Conservation (phyloP, 148 eudicot genomes). For the Selenicereus undatus region DNA sequence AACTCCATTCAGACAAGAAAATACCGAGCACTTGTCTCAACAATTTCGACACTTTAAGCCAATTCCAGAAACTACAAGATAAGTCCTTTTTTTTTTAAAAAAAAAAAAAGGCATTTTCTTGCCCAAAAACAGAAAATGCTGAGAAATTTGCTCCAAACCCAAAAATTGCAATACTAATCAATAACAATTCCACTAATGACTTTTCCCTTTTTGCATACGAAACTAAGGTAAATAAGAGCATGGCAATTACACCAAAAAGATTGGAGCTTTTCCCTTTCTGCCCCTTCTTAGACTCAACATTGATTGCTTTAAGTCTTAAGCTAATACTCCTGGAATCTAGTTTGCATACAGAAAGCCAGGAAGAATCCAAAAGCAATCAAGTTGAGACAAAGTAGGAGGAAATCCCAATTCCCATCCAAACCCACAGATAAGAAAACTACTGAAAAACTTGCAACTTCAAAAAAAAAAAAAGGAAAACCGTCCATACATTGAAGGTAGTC, state of each 20-base stretch:
- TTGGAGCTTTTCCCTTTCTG: background rate
- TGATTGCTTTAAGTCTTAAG: background rate
- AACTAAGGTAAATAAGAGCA: background rate
- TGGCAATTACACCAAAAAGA: slow-evolving; percentile 10
- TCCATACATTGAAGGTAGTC: slow-evolving; percentile 52
- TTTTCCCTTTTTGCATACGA: background rate
- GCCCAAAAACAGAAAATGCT: background rate
- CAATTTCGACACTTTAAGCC: slow-evolving; percentile 5
- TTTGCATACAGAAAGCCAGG: slow-evolving; percentile 13
- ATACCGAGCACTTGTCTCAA: too few species aligned
- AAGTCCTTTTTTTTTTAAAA: background rate
- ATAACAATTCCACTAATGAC: background rate
- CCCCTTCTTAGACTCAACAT: slow-evolving; percentile 4
- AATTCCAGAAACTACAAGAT: background rate
- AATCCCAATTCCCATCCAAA: background rate
- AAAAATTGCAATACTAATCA: background rate
- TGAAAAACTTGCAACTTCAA: background rate
- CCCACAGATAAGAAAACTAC: background rate
- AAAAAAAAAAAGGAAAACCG: background rate
- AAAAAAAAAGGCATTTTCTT: background rate
- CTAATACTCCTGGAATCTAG: slow-evolving; percentile 1
- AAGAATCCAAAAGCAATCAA: background rate
- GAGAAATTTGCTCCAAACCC: background rate
- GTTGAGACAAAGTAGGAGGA: background rate
- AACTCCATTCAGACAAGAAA: too few species aligned